These are phyloP conservation scores for Pseudozyma flocculosa DNA, from an alignment of 1,284 basidiomycete species.

Conservation along the genomic window DNA sequence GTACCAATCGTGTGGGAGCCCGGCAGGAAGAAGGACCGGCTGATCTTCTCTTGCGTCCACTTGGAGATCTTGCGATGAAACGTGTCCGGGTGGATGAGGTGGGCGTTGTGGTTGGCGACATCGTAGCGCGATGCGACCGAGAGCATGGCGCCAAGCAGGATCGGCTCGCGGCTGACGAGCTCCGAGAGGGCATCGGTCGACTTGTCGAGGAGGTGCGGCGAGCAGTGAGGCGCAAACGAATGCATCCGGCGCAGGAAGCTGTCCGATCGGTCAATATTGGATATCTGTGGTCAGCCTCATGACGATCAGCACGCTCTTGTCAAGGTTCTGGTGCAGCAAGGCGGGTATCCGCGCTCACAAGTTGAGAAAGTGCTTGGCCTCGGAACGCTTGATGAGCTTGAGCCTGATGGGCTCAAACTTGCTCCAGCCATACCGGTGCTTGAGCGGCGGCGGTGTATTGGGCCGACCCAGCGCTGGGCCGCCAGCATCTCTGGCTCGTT, in stretches of 20 bases:
- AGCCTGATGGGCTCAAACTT: slow-evolving; percentile 41
- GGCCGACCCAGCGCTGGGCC: slow-evolving; percentile 7
- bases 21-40: slow-evolving; percentile 33
- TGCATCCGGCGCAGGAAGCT: slow-evolving; percentile 38
- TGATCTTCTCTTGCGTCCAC: slow-evolving; percentile 42
- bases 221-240: slow-evolving; percentile 39
- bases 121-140: slow-evolving; percentile 40
- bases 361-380: slow-evolving; percentile 36
- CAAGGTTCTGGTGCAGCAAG: no score
- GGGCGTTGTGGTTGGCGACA: slow-evolving; percentile 29
- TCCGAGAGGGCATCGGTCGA: slow-evolving; percentile 35
- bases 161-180: slow-evolving; percentile 34
- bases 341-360: no score
- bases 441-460: slow-evolving; percentile 31
- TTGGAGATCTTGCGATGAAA: slow-evolving; percentile 40
- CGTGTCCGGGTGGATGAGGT: slow-evolving; percentile 28
- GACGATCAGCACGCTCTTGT: no score
- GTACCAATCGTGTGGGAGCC: slow-evolving; percentile 39
- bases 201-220: slow-evolving; percentile 30
- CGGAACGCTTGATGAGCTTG: slow-evolving; percentile 35
- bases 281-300: no score
- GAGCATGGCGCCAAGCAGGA: slow-evolving; percentile 42
- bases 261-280: background rate
- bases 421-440: slow-evolving; percentile 36
- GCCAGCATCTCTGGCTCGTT: no score